These are phyloP conservation scores for Lasiodiplodia gonubiensis DNA, from an alignment of 2,329 filamentous ascomycete species.

Conservation along the genomic window DNA sequence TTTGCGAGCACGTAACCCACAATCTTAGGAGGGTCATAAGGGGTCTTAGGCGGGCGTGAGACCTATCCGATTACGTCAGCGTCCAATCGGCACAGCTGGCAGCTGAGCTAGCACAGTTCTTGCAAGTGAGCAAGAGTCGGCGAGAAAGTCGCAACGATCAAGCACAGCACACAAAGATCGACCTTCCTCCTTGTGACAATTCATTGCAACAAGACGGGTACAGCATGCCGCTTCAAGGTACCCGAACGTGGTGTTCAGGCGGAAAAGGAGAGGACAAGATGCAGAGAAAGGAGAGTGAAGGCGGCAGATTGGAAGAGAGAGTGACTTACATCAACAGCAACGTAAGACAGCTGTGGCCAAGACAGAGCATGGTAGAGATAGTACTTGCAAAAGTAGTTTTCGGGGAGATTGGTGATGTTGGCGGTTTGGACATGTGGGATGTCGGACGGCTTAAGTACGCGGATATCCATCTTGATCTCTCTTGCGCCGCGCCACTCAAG, in stretches of 20 bases:
- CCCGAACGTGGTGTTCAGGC: neutral
- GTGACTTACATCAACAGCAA: constrained; percentile 77
- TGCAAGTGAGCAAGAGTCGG: neutral
- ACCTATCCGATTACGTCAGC: constrained; percentile 52
- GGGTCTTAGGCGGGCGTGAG: constrained; percentile 73
- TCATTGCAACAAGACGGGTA: neutral
- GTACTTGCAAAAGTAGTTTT: constrained; percentile 99
- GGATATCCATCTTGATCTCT: constrained; percentile 75
- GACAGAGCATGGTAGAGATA: constrained; percentile 98
- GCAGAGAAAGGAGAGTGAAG: neutral
- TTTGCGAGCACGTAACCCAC: constrained; percentile 99
- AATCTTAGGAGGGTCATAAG: constrained; percentile 93
- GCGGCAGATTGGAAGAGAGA: neutral
- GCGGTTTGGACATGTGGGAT: constrained; percentile 94
- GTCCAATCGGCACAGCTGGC: neutral
- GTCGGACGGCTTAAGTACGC: constrained; percentile 80
- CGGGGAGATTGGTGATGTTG: constrained; percentile 97
- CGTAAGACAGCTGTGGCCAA: constrained; percentile 96
- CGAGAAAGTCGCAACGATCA: neutral
- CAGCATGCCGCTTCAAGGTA: neutral
- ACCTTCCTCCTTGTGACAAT: neutral
- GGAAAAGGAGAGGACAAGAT: constrained; percentile 19
- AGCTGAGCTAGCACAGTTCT: neutral
- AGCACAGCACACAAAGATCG: neutral
- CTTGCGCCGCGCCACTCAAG: neutral